Evolutionary conservation across 2,329 filamentous ascomycete genomes (phyloP).

Genomic region (Monosporascus cannonballus): DNA sequence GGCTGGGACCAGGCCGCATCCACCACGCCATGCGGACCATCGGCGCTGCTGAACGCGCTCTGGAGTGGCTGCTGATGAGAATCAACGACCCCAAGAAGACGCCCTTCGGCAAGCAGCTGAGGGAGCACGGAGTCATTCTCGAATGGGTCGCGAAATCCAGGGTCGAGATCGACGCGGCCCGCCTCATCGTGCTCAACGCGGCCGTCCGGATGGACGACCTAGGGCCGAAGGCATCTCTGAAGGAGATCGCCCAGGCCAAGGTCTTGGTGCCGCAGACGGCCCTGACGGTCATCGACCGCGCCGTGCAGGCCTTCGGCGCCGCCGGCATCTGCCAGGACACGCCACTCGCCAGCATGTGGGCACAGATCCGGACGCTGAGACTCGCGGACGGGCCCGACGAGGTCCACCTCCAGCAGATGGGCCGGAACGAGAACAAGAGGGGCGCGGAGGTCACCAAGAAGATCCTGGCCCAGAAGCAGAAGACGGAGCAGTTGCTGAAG

Average conservation of each 20-base stretch:
- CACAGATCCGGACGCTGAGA: conserved; percentile 71
- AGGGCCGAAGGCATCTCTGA: conserved; percentile 82
- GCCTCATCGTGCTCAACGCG: conserved; percentile 86
- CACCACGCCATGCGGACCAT: conserved; percentile 97
- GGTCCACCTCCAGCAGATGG: conserved; percentile 81
- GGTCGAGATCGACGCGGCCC: conserved; percentile 88
- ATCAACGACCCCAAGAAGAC: conserved; percentile 90
- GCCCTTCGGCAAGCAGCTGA: conserved; percentile 81
- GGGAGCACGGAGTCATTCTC: conserved; percentile 87
- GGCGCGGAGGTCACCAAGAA: conserved; percentile 54
- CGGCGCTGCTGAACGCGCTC: conserved; percentile 80
- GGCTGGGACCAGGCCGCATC: conserved; percentile 90
- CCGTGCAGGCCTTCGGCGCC: conserved; percentile 86
- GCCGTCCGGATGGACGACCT: conserved; percentile 89
- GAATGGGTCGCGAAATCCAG: conserved; percentile 91
- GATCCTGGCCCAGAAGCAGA: conserved; percentile 58
- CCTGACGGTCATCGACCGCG: conserved; percentile 85
- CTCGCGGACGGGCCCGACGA: conserved; percentile 95
- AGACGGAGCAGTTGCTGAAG: conserved; percentile 59
- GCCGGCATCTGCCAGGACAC: conserved; percentile 93
- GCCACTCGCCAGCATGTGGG: conserved; percentile 79
- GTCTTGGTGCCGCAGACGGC: conserved; percentile 79
- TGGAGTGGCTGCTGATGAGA: conserved; percentile 91
- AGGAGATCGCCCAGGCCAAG: conserved; percentile 94
- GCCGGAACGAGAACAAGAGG: conserved; percentile 71